These are phyloP conservation scores for Ophiostoma sp. DNA, from an alignment of 2,329 filamentous ascomycete species.

Conservation along the genomic window DNA sequence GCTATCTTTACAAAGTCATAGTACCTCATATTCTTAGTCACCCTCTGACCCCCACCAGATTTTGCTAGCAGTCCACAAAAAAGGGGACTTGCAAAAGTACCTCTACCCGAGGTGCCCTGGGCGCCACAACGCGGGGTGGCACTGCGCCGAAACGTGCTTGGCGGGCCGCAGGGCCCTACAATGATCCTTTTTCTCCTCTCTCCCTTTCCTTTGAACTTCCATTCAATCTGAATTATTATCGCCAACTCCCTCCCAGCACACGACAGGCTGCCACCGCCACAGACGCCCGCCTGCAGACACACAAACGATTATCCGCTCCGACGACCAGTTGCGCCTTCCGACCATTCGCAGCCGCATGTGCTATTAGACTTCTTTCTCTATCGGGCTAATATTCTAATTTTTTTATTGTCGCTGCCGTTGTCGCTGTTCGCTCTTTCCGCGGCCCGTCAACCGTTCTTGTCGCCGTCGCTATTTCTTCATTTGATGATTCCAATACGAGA, in stretches of 20 bases:
- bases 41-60: neutral
- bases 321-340: slow-evolving; percentile 7
- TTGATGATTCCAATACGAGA: slow-evolving; percentile 3
- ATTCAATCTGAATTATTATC: neutral
- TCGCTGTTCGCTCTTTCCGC: neutral
- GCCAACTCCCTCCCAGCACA: neutral
- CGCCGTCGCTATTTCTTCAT: neutral
- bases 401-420: neutral
- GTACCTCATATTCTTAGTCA: slow-evolving; percentile 20
- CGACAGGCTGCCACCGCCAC: slow-evolving; percentile 4
- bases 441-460: neutral
- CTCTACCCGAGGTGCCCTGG: neutral
- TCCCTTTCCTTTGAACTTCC: neutral
- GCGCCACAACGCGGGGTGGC: slow-evolving; percentile 21
- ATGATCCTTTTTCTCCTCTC: slow-evolving; percentile 5
- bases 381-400: neutral
- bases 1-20: neutral
- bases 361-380: neutral
- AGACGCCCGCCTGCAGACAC: neutral
- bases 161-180: slow-evolving; percentile 11
- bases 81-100: neutral
- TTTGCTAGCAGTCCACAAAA: neutral
- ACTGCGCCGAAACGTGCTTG: slow-evolving; percentile 18
- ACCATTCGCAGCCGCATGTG: neutral
- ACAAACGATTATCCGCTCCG: neutral